A percentile compares a stretch with the other conserved stretches of the same genome.
Conservation (phyloP, 2,329 filamentous ascomycete genomes). For the Monilinia aucupariae region DNA sequence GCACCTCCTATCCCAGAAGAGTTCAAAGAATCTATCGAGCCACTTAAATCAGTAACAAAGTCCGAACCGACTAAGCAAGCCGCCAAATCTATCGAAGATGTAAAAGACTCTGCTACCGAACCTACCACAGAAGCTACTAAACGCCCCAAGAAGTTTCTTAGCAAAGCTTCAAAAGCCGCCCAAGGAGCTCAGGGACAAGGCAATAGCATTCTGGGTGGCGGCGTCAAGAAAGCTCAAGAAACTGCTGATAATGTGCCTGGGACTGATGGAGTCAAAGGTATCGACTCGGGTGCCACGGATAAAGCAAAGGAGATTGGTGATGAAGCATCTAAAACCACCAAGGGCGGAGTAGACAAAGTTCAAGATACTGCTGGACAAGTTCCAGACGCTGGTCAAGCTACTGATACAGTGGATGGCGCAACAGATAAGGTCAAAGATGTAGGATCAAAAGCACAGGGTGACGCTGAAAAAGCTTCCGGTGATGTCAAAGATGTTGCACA, state of each 20-base stretch:
- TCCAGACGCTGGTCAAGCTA: neutral
- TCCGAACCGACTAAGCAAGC: slow-evolving; percentile 6
- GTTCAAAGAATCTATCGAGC: neutral
- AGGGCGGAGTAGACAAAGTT: neutral
- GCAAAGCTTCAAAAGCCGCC: slow-evolving; percentile 13
- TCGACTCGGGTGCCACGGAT: neutral
- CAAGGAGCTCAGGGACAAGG: neutral
- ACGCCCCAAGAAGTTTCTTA: slow-evolving; percentile 15
- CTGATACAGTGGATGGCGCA: neutral
- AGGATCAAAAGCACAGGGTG: neutral
- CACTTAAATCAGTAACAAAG: neutral
- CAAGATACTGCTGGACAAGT: neutral
- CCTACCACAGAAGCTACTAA: neutral
- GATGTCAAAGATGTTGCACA: neutral
- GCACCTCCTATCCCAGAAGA: slow-evolving; percentile 13
- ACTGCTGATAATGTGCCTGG: neutral
- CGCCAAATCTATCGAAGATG: neutral
- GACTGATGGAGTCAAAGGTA: neutral
- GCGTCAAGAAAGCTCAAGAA: slow-evolving; percentile 5
- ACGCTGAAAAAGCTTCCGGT: neutral
- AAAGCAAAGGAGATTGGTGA: slow-evolving; percentile 2
- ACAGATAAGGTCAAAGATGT: neutral
- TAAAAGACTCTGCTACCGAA: neutral
- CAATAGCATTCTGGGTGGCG: neutral
- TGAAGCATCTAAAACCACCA: neutral